Base-by-base conservation (phyloP, 768 basidiomycete species). In the Suillus bovinus region DNA sequence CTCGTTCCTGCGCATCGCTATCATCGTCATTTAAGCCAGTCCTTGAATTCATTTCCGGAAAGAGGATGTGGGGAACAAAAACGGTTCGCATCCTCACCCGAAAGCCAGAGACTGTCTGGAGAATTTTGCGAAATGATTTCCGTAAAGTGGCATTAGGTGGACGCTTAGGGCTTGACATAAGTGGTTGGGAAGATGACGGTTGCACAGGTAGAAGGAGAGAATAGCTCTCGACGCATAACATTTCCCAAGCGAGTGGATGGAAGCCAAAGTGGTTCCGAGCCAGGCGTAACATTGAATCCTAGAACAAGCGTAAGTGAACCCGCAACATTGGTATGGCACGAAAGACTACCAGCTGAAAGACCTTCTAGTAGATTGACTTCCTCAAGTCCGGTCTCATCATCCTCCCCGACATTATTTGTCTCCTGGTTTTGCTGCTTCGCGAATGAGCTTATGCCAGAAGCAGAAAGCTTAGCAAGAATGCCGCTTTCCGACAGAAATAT, bases 81-180 rank as follows among this genome's bases (percentile, higher is more conserved):
- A 94, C 90, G 0, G 94, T 95, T n/a, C 94, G 84, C 95, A 96
- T 96, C 38, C 94, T 87, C 29, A 97, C 90, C 24, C 87, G 83
- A 74, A 97, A 90, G 4, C 93, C 94, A 31, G 91, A 90, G 4
- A 89, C 86, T 0, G 91, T 89, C 50, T 82, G 81, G 20, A 97
- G 76, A 1, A 90, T 88, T 69, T 90, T 89, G 31, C 94, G 84
- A 73, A 87, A 95, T 1, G 93, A 93, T 72, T 94, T 95, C 53
- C 93, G 87, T 11, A 97, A 78, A 0, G 92, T 91, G 0, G 90
- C 84, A 36, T 80, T 84, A 1, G 84, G 80, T 66, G 76, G 75
- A 39, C 80, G 81, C 50, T 78, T 72, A 11, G 81, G 76, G 7
- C 80, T 78, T 7, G 84, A 84, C 3, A 82, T 82, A 29, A 39